These are phyloP conservation scores for Diaporthe helianthi DNA, from an alignment of 2,329 filamentous ascomycete genomes.

Conservation along the genomic window DNA sequence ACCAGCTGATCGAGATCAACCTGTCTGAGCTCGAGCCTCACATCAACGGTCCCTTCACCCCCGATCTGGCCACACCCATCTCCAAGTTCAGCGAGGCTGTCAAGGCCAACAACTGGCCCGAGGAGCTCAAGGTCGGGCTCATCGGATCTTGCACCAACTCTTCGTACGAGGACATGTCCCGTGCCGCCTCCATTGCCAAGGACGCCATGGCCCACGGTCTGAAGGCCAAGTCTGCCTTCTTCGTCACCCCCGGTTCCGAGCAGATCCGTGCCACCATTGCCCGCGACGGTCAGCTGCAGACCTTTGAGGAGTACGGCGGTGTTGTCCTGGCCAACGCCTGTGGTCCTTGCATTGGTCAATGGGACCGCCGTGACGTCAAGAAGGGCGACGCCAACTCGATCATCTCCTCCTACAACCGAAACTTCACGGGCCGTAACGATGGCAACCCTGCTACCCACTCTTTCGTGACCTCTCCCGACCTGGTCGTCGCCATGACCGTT, in stretches of 20 bases:
- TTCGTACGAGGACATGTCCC: slow-evolving; percentile 87
- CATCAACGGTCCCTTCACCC: slow-evolving; percentile 98
- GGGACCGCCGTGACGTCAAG: slow-evolving; percentile 92
- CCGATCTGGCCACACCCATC: slow-evolving; percentile 95
- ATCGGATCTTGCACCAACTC: slow-evolving; percentile 99
- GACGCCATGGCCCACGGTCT: slow-evolving; percentile 91
- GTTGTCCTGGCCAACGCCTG: slow-evolving; percentile 96
- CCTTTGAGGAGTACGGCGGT: slow-evolving; percentile 95
- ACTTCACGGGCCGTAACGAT: slow-evolving; percentile 96
- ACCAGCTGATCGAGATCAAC: slow-evolving; percentile 96
- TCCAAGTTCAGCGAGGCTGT: slow-evolving; percentile 96
- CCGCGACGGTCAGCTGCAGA: slow-evolving; percentile 89
- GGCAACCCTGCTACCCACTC: slow-evolving; percentile 54
- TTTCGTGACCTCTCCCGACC: slow-evolving; percentile 55
- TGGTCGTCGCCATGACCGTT: slow-evolving; percentile 51
- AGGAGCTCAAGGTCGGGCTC: slow-evolving; percentile 94
- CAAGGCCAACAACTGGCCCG: slow-evolving; percentile 93
- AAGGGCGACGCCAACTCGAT: slow-evolving; percentile 98
- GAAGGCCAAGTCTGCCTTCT: slow-evolving; percentile 93
- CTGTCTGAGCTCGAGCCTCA: slow-evolving; percentile 94
- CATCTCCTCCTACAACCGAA: slow-evolving; percentile 98
- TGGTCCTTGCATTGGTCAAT: slow-evolving; percentile 91
- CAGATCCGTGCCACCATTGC: slow-evolving; percentile 94
- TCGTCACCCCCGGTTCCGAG: slow-evolving; percentile 94
- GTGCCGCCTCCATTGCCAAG: slow-evolving; percentile 87